Evolutionary conservation across 768 basidiomycete species (phyloP), one percentile per base, ranked within the genome.

Genomic region (Pulveroboletus sp.): DNA sequence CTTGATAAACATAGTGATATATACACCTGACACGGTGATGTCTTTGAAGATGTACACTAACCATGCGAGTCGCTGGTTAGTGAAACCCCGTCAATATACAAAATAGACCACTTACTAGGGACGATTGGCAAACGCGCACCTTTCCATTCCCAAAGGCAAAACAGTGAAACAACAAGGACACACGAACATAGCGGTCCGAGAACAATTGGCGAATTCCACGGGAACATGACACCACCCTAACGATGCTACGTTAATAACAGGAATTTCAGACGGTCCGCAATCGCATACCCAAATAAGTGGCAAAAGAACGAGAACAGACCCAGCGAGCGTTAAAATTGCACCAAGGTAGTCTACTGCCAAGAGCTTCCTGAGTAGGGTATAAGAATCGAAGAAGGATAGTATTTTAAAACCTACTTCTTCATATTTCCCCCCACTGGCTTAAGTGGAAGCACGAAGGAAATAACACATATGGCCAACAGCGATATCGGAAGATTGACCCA

Each of bases 41-140:
- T 82, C 75, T 50, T 74, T 79, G 73, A 89, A 88, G 35, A 89
- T 86, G 57, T 82, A 77, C 79, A 88, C 84, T 85, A 51, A n/a
- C 14, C 28, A 36, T 28, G 28, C 12, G 5, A 39, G 17, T 18
- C 28, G 33, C 17, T 5, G 21, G 21, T 49, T 32, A 48, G 9
- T 33, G 32, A n/a, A 40, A 18, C 24, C 6, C 32, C 28, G 1
- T 7, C 15, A 3, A 38, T 5, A 5, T 12, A 32, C 18, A 28
- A 32, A 5, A 28, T 6, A 21, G 42, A 41, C 18, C 4, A 67
- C 80, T 46, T 57, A 82, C 83, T 82, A 5, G 87, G 86, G 4
- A 89, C 79, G 47, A 89, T 85, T 0, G 88, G 89, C 6, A 89
- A 73, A 43, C 67, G 69, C 2, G 86, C 83, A 1, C 82, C 72